phyloP scores from a whole-genome alignment of 148 eudicot species.

The Fallopia convolvulus region DNA sequence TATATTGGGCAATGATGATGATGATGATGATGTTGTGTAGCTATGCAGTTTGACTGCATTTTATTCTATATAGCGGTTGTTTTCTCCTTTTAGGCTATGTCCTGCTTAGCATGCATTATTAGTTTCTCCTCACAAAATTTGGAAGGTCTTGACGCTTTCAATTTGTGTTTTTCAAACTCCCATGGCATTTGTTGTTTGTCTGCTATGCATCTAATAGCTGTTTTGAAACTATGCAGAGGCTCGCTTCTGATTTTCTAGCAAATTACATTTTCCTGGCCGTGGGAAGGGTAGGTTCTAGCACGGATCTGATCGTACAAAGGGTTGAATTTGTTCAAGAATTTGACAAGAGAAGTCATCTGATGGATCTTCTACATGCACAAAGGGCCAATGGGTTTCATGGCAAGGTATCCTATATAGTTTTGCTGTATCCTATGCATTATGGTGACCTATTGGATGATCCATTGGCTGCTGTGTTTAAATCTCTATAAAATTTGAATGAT shows the following conservation, averaged over 20 bases:
- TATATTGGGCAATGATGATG: too few relatives aligned
- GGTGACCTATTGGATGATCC: not conserved
- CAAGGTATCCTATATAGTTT: conserved; percentile 33
- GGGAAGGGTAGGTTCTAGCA: conserved; percentile 84
- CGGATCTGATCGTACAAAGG: conserved; percentile 71
- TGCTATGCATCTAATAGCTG: not conserved
- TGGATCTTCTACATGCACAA: conserved; percentile 81
- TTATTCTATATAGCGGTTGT: too few relatives aligned
- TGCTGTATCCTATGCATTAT: not conserved
- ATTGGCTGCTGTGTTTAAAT: not conserved
- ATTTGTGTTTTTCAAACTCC: not conserved
- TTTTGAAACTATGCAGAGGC: conserved; percentile 43
- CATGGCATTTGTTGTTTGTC: not conserved
- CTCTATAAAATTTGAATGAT: not conserved
- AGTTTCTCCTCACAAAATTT: not conserved
- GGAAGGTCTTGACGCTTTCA: not conserved
- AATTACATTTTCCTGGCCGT: conserved; percentile 72
- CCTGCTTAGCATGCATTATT: not conserved
- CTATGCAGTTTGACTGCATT: not conserved
- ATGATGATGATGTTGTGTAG: not conserved
- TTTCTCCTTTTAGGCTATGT: not conserved
- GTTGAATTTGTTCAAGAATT: conserved; percentile 70
- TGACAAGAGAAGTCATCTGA: conserved; percentile 81
- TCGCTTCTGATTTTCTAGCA: conserved; percentile 70
- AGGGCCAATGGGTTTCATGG: conserved; percentile 47